Evolutionary conservation across 805 yeast species (phyloP).

Genomic region (Tetrapisispora nanseiensis): DNA sequence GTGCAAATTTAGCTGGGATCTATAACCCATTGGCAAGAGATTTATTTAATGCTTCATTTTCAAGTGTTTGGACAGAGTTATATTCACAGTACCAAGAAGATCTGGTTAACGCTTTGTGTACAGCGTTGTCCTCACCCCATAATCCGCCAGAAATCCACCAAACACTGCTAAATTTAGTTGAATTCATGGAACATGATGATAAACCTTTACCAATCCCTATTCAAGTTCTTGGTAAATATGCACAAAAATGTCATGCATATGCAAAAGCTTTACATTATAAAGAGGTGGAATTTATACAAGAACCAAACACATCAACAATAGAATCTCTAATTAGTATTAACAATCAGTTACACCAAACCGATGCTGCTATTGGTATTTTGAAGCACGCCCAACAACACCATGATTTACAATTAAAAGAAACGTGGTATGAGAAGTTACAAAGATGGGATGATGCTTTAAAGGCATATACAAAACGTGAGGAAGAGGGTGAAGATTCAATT

Average conservation of each 20-base stretch:
- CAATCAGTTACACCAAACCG: constrained; percentile 90
- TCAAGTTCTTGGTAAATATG: constrained; percentile 83
- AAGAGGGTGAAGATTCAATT: constrained; percentile 45
- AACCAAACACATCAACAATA: constrained; percentile 83
- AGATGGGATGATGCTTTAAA: constrained; percentile 96
- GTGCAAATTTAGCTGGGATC: constrained; percentile 79
- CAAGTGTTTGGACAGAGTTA: constrained; percentile 90
- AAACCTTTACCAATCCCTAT: constrained; percentile 86
- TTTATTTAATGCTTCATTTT: constrained; percentile 87
- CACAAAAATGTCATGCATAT: constrained; percentile 92
- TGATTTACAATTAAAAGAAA: constrained; percentile 82
- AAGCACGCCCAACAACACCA: constrained; percentile 91
- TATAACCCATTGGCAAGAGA: constrained; percentile 84
- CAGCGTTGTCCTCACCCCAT: constrained; percentile 80
- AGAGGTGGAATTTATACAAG: constrained; percentile 88
- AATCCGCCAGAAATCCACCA: constrained; percentile 95
- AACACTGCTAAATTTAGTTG: constrained; percentile 79
- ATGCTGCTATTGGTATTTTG: constrained; percentile 94
- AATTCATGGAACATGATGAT: constrained; percentile 95
- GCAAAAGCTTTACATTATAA: constrained; percentile 96
- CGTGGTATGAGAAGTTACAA: constrained; percentile 95
- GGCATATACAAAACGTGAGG: constrained; percentile 77
- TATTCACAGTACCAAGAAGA: constrained; percentile 86
- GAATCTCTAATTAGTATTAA: constrained; percentile 88
- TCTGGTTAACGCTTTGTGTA: constrained; percentile 71